Conservation (phyloP, 1,139 yeast species). For the Pichia terricola region DNA sequence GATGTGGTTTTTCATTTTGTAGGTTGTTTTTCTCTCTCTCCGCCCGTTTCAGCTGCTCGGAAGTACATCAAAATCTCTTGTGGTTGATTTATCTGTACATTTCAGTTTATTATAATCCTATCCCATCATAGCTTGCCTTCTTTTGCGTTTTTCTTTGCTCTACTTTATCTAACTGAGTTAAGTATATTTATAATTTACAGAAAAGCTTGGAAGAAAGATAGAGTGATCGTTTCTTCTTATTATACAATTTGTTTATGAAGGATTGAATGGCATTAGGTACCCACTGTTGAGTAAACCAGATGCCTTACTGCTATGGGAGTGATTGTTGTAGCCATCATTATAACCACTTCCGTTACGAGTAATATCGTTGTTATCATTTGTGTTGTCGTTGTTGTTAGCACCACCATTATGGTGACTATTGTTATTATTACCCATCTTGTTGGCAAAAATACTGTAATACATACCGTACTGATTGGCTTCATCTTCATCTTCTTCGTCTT, state of each 20-base stretch:
- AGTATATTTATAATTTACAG: no score
- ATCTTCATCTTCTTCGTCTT: slow-evolving; percentile 23
- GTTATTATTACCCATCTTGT: slow-evolving; percentile 10
- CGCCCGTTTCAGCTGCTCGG: no score
- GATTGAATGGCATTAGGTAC: slow-evolving; percentile 28
- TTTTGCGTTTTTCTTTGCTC: no score
- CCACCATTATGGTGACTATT: slow-evolving; percentile 2
- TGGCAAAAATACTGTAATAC: slow-evolving; percentile 22
- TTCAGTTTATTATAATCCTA: no score
- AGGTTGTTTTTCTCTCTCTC: no score
- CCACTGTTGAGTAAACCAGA: slow-evolving; percentile 15
- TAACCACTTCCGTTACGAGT: not conserved
- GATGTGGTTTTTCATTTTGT: not conserved
- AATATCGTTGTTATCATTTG: slow-evolving; percentile 2
- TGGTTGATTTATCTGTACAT: no score
- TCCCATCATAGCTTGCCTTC: no score
- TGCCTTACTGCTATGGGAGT: not conserved
- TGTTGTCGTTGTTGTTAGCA: not conserved
- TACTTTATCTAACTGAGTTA: no score
- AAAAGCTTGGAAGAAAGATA: no score
- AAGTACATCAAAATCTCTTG: no score
- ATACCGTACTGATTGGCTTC: slow-evolving; percentile 25
- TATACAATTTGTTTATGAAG: slow-evolving; percentile 19
- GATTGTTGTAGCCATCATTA: not conserved
- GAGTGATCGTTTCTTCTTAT: no score